phyloP scores from a whole-genome alignment of 139 green algal species.

The Desmodesmus armatus region DNA sequence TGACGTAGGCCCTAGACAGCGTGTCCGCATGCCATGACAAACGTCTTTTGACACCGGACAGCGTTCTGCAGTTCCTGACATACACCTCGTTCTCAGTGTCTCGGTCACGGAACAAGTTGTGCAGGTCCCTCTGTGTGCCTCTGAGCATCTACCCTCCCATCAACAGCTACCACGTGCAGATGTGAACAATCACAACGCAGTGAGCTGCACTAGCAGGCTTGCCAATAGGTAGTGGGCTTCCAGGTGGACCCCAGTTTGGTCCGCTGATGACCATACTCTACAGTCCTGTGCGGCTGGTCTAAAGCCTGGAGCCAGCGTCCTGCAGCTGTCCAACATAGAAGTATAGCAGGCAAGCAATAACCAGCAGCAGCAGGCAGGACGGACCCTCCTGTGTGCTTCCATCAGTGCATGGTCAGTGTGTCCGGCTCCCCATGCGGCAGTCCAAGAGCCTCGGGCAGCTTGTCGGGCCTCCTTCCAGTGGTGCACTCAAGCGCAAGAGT shows the following conservation, averaged over 20 bases:
- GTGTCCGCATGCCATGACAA: background rate
- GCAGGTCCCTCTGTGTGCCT: background rate
- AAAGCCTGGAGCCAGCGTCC: background rate
- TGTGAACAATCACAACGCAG: too few relatives aligned
- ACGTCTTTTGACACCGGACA: background rate
- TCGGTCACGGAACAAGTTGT: background rate
- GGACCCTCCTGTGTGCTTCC: background rate
- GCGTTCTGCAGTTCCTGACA: background rate
- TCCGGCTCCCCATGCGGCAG: slow-evolving; percentile 12
- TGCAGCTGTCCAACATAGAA: background rate
- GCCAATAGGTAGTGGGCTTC: background rate
- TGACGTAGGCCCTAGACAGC: too few relatives aligned
- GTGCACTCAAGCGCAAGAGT: background rate
- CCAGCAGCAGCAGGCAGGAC: background rate
- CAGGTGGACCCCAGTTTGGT: background rate
- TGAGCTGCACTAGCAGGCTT: background rate
- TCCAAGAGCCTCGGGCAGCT: slow-evolving; percentile 14
- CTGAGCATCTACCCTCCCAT: background rate
- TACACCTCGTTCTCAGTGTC: background rate
- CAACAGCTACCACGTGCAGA: background rate
- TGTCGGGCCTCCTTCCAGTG: background rate
- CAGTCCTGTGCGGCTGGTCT: background rate
- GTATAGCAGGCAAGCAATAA: background rate
- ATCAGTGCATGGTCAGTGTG: background rate
- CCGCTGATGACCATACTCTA: background rate